phyloP scores from a whole-genome alignment of 495 filamentous ascomycete species.

The Cryomyces antarcticus region DNA sequence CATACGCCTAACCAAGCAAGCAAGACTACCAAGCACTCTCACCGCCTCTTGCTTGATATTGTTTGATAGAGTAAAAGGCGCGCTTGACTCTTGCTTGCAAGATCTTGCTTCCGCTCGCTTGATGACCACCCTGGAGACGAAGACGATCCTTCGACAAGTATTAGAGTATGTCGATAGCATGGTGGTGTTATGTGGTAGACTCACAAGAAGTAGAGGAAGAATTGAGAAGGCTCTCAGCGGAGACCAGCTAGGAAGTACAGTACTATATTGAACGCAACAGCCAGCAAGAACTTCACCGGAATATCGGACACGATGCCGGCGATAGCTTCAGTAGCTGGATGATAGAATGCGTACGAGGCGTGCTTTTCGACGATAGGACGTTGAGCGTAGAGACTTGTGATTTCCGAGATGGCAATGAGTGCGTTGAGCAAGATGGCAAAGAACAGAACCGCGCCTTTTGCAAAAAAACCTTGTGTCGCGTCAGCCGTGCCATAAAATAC shows the following conservation, averaged over 20 bases:
- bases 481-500: slow-evolving; percentile 27
- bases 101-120: too few species aligned
- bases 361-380: slow-evolving; percentile 86
- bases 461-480: slow-evolving; percentile 21
- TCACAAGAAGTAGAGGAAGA: slow-evolving; percentile 56
- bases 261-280: slow-evolving; percentile 40
- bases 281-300: slow-evolving; percentile 31
- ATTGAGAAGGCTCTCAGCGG: slow-evolving; percentile 59
- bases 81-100: too few species aligned
- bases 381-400: slow-evolving; percentile 55
- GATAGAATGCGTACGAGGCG: slow-evolving; percentile 63
- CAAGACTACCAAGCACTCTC: too few species aligned
- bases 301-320: slow-evolving; percentile 58
- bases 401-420: slow-evolving; percentile 36
- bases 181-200: slow-evolving; percentile 14
- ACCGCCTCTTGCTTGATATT: too few species aligned
- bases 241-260: slow-evolving; percentile 73
- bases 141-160: slow-evolving; percentile 21
- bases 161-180: too few species aligned
- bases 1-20: too few species aligned
- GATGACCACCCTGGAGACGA: slow-evolving; percentile 13
- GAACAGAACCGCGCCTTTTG: slow-evolving; percentile 9
- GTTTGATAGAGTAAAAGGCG: too few species aligned
- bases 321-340: slow-evolving; percentile 67
- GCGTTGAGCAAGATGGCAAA: slow-evolving; percentile 28